Base-by-base conservation (phyloP, 768 basidiomycete genomes). In the Phaffia tasmanica region DNA sequence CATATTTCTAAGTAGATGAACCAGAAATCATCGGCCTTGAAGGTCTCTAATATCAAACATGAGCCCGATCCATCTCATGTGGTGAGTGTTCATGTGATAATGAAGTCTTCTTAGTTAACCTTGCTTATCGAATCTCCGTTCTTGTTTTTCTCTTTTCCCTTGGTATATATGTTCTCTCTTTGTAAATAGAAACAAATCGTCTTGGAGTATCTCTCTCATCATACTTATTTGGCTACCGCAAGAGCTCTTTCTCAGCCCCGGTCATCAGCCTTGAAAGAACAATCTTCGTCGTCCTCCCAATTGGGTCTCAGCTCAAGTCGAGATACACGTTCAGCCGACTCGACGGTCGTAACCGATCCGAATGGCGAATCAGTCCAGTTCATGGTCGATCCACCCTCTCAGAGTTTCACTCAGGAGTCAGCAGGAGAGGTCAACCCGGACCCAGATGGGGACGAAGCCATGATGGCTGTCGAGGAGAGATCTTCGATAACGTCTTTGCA, bases 121-220 rank as follows among this genome's bases (percentile, higher is more conserved):
- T 4, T 42, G 35, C 35, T 42, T 42, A 42, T 42, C 35, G 11
- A 42, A 11, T 4, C 11, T 42, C 11, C 35, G 35, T 4, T 42
- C 11, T 11, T 4, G 35, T 42, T 42, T 11, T 42, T 42, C 6
- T 42, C 35, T 42, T 11, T 42, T 42, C 11, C 35, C 11, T 11
- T 42, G 35, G 35, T 11, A 42, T 42, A 42, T 42, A 42, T 42
- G 35, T 11, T 47, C 18, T 51, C 15, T n/a, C 1, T 50, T 15
- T 8, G 42, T 30, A 16, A 15, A 0, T 59, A 67, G 66, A 62
- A 56, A 30, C 61, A 56, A 56, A 63, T 90, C 56, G 85, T 90
- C 19, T 78, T 90, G 48, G 84, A 87, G 71, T 90, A 89, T 73
- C 81, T 91, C 1, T 83, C 82, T 63, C 86, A 89, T 71, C 81